Evolutionary conservation across 208 protist genomes (phyloP), one percentile per base, ranked within the genome.

Genomic region (Angomonas deanei): DNA sequence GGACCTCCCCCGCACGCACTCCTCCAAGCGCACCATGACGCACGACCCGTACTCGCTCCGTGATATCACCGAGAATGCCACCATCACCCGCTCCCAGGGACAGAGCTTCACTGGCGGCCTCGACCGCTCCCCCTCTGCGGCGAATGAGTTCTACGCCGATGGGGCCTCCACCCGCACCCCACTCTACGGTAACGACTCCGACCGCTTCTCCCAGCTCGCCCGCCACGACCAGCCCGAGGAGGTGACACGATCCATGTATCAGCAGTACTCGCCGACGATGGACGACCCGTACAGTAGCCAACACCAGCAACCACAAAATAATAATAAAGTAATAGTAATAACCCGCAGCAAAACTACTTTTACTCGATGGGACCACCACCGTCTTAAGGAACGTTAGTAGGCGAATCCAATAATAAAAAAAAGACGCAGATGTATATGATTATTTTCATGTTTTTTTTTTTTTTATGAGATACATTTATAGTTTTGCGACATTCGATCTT

Each of bases 371-470:
- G 36, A 42, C 15, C 36, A n/a, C 8, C 11, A 15, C 15, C 8
- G 36, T 42, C 36, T n/a, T 8, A 42, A 15, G 36, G 15, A 42
- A n/a, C n/a, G n/a, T n/a, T n/a, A n/a, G n/a, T n/a, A n/a, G n/a
- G n/a, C n/a, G n/a, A n/a, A n/a, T n/a, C n/a, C n/a, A 42, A n/a
- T 42, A 42, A 42, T 42, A 15, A 42, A 42, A n/a, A 42, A 42
- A n/a, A 42, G 36, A n/a, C 8, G 15, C 15, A 42, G 36, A n/a
- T 42, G 36, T 8, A n/a, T 42, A 8, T 42, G 15, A 42, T n/a
- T 34, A 30, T 55, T 55, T 47, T 33, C 27, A 23, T 53, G 17
- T 63, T 61, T 57, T 64, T 58, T 46, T 46, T 36, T 11, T 52
- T 30, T 23, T 32, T 27, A 39, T 19, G 21, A 31, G n/a, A 26